These are phyloP conservation scores for Sclerotinia glacialis DNA, from an alignment of 2,329 filamentous ascomycete species.

Conservation along the genomic window DNA sequence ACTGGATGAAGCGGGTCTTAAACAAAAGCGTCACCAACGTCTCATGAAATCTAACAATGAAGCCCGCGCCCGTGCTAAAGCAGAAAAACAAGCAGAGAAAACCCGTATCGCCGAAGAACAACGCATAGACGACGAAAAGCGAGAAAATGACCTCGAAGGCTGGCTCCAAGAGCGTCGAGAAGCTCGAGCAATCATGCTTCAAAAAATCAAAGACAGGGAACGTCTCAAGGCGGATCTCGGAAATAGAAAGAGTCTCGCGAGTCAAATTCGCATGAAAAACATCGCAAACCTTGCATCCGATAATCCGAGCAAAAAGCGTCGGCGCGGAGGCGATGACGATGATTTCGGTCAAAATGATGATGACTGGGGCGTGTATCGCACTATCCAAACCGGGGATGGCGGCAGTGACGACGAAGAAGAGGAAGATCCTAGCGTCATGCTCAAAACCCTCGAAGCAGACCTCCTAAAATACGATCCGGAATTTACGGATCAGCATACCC, in stretches of 20 bases:
- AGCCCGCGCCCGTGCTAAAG: slow-evolving; percentile 87
- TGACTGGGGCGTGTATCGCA: slow-evolving; percentile 96
- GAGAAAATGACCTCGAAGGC: slow-evolving; percentile 76
- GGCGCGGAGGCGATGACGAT: slow-evolving; percentile 87
- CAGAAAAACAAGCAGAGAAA: slow-evolving; percentile 91
- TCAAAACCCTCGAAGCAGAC: slow-evolving; percentile 78
- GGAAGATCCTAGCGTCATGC: slow-evolving; percentile 71
- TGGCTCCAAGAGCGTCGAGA: slow-evolving; percentile 84
- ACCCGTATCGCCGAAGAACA: slow-evolving; percentile 80
- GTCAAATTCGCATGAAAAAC: slow-evolving; percentile 96
- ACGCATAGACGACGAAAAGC: slow-evolving; percentile 75
- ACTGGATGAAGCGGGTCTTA: slow-evolving; percentile 85
- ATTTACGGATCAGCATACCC: slow-evolving; percentile 89
- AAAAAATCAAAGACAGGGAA: slow-evolving; percentile 90
- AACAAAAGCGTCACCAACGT: slow-evolving; percentile 88
- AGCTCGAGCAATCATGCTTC: slow-evolving; percentile 66
- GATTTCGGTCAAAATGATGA: slow-evolving; percentile 96
- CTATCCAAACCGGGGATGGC: slow-evolving; percentile 78
- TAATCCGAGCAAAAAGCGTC: slow-evolving; percentile 76
- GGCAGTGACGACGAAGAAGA: slow-evolving; percentile 92
- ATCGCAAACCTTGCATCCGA: slow-evolving; percentile 95
- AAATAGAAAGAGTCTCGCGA: slow-evolving; percentile 93
- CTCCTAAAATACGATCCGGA: slow-evolving; percentile 81
- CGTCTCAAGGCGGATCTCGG: slow-evolving; percentile 90
- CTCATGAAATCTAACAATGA: slow-evolving; percentile 94